Conservation (phyloP, 148 eudicot genomes). For the Camellia sinensis region DNA sequence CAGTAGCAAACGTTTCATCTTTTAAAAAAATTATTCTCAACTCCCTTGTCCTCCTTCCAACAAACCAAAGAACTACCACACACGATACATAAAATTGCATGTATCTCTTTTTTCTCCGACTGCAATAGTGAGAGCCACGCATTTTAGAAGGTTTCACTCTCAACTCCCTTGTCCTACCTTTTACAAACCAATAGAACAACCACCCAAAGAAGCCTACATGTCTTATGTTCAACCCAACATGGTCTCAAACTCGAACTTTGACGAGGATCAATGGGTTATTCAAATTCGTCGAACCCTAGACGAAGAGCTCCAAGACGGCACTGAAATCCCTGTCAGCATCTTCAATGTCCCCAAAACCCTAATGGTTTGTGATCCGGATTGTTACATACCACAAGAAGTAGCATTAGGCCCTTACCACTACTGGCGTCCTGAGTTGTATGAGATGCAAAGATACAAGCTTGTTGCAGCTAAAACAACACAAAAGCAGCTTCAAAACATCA, state of each 20-base stretch:
- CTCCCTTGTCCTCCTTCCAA: no score
- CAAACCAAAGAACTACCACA: no score
- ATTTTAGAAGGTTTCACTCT: not conserved
- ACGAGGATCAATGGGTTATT: slow-evolving; percentile 36
- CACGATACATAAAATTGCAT: not conserved
- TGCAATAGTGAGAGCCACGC: no score
- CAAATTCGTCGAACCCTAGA: slow-evolving; percentile 36
- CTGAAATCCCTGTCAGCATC: slow-evolving; percentile 35
- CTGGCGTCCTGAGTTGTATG: slow-evolving; percentile 36
- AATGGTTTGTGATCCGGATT: slow-evolving; percentile 29
- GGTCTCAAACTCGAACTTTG: slow-evolving; percentile 13
- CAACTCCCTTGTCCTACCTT: not conserved
- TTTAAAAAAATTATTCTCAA: no score
- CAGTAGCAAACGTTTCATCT: no score
- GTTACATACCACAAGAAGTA: slow-evolving; percentile 39
- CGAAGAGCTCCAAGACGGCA: slow-evolving; percentile 29
- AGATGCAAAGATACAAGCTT: slow-evolving; percentile 39
- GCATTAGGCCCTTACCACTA: slow-evolving; percentile 50
- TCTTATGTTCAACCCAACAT: not conserved
- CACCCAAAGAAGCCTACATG: not conserved
- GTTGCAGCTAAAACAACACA: slow-evolving; percentile 31
- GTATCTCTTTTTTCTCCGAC: no score
- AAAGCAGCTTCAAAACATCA: slow-evolving; percentile 11
- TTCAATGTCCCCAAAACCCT: slow-evolving; percentile 44
- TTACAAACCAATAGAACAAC: not conserved